Base-by-base conservation (phyloP, 2,329 filamentous ascomycete species). In the Xylaria sp. region DNA sequence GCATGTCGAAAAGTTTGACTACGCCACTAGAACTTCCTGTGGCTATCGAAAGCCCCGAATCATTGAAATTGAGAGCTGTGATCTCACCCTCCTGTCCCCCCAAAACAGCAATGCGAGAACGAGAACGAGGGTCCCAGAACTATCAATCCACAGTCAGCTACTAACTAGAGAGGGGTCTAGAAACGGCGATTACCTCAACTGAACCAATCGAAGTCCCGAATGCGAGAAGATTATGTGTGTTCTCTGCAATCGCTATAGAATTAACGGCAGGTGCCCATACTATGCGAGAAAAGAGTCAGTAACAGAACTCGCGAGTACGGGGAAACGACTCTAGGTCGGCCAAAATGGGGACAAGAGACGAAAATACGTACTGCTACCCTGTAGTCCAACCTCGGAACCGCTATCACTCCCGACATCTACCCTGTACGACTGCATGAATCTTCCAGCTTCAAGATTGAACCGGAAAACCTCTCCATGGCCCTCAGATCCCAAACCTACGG, bases 191-290 rank as follows among this genome's bases (percentile, higher is more conserved):
- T 68, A 71, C 70, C 70, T 99, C 96, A 31, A 98, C 93, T 0
- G 95, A 97, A n/a, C 96, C 95, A 65, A 96, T 84, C 2, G 93
- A 94, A 0, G 96, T 99, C 61, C 97, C 96, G 75, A 99, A 99
- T 0, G 95, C 94, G 40, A 94, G 86, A 4, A 99, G 85, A 65
- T 96, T 96, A 79, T 99, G 96, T 57, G 92, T 94, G 48, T 91
- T 88, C 78, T 97, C 93, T 3, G 96, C 96, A 68, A 97, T 89
- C 3, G 94, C 91, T 13, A 90, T 95, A 7, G 90, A 90, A 77
- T 98, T 97, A 61, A 98, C 94, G 59, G 92, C 91, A 15, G 94
- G 94, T 0, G 93, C 91, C 66, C 91, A 87, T 56, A 97, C 69
- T 71, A 59, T 17, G 36, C 15, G 10, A 20, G 54, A 31, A 23